phyloP scores from a whole-genome alignment of 306 rosid species.

The Cajanus cajan region DNA sequence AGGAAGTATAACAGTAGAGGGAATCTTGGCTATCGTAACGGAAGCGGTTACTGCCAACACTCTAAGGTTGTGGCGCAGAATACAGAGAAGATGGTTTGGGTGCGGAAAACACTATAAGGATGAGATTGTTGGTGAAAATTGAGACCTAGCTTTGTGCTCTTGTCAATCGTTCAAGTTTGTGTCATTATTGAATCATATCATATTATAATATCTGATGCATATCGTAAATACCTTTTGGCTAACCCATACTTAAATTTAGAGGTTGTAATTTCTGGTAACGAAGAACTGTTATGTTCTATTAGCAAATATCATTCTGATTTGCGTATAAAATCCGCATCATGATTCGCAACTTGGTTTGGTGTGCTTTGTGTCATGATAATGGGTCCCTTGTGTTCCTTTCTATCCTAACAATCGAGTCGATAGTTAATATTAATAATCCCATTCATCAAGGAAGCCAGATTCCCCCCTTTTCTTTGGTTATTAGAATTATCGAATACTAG shows the following conservation, averaged over 20 bases:
- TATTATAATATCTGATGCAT: no score
- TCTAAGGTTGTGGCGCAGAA: neutral
- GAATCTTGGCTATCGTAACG: neutral
- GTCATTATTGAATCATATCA: neutral
- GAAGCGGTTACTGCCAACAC: neutral
- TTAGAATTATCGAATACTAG: neutral
- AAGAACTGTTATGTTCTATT: neutral
- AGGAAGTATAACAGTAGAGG: neutral
- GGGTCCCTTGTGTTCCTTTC: neutral
- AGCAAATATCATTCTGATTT: neutral
- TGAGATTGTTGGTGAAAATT: conserved; percentile 15
- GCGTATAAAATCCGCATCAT: neutral
- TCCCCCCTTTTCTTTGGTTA: no score
- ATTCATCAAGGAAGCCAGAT: neutral
- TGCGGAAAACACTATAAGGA: conserved; percentile 34
- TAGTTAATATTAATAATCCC: neutral
- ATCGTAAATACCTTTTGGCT: neutral
- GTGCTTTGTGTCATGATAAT: neutral
- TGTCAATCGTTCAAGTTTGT: neutral
- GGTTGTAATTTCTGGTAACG: neutral
- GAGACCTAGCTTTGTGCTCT: neutral
- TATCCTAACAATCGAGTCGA: neutral
- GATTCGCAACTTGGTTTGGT: neutral
- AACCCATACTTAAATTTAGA: neutral
- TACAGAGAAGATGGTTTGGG: conserved; percentile 49